Evolutionary conservation across 1,284 basidiomycete genomes (phyloP).

Genomic region (Cronartium ribicola): DNA sequence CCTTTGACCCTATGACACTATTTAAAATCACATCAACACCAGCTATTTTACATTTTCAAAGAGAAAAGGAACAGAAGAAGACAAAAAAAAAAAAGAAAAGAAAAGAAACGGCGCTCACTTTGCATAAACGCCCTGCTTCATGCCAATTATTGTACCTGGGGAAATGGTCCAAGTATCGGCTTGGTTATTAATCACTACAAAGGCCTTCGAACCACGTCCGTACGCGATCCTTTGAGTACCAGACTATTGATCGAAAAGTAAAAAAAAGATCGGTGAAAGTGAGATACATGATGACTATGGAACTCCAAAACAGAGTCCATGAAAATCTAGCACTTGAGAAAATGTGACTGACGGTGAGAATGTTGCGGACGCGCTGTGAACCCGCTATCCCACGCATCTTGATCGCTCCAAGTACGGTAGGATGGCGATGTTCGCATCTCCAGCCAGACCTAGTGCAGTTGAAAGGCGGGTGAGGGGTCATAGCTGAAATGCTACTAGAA

Average conservation of each 20-base stretch:
- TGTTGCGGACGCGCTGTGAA: conserved; percentile 9
- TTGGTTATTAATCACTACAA: conserved; percentile 27
- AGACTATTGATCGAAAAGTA: conserved; percentile 1
- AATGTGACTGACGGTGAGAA: conserved; percentile 15
- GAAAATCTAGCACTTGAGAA: too few relatives aligned
- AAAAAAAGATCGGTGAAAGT: neutral
- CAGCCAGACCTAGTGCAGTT: conserved; percentile 17
- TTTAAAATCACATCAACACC: too few relatives aligned
- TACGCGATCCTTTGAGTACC: conserved; percentile 11
- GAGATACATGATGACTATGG: too few relatives aligned
- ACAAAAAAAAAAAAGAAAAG: neutral
- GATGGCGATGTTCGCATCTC: conserved; percentile 33
- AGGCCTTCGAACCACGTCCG: conserved; percentile 11
- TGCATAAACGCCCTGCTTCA: too few relatives aligned
- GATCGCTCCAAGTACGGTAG: conserved; percentile 18
- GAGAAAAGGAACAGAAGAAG: too few relatives aligned
- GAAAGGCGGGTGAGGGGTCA: neutral
- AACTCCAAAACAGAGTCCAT: too few relatives aligned
- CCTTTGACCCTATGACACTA: too few relatives aligned
- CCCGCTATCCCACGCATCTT: neutral
- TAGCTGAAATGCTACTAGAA: too few relatives aligned
- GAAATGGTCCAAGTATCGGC: conserved; percentile 7
- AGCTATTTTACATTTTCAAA: too few relatives aligned
- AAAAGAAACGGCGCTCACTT: too few relatives aligned
- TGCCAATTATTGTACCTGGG: too few relatives aligned